Conservation (phyloP, 2,329 filamentous ascomycete species). For the Botryotinia calthae region DNA sequence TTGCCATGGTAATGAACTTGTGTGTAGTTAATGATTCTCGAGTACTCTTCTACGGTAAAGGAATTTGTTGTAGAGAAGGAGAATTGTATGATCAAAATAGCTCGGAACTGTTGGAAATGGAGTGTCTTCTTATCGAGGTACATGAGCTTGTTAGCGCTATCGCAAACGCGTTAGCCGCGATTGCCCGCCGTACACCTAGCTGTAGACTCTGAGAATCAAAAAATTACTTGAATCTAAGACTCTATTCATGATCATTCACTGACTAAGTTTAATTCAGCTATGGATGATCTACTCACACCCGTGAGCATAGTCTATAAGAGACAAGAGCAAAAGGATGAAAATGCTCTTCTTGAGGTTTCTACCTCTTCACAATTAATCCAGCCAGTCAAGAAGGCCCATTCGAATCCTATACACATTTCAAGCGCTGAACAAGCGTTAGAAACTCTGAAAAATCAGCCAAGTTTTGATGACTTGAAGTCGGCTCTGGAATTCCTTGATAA, state of each 20-base stretch:
- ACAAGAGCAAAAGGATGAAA: conserved; percentile 23
- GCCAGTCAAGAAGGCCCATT: conserved; percentile 20
- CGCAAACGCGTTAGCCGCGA: conserved; percentile 17
- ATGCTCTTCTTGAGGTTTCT: conserved; percentile 30
- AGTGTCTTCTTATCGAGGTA: conserved; percentile 26
- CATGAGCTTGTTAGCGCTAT: conserved; percentile 23
- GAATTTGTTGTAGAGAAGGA: neutral
- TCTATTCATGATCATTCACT: neutral
- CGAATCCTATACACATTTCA: conserved; percentile 21
- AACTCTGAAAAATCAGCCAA: conserved; percentile 59
- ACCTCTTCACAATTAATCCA: conserved; percentile 21
- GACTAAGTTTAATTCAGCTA: conserved; percentile 36
- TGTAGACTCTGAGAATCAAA: neutral
- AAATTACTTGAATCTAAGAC: neutral
- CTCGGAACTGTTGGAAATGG: conserved; percentile 4
- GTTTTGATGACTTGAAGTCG: conserved; percentile 53
- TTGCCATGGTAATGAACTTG: neutral
- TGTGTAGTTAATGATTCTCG: neutral
- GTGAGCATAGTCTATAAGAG: conserved; percentile 44
- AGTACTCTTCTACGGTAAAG: neutral
- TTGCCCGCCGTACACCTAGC: neutral
- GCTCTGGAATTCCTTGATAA: conserved; percentile 53
- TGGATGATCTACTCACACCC: conserved; percentile 50
- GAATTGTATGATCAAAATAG: neutral
- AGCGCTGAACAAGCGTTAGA: conserved; percentile 53